phyloP scores from a whole-genome alignment of 129 eudicot species.

The Gnaphalium uliginosum region DNA sequence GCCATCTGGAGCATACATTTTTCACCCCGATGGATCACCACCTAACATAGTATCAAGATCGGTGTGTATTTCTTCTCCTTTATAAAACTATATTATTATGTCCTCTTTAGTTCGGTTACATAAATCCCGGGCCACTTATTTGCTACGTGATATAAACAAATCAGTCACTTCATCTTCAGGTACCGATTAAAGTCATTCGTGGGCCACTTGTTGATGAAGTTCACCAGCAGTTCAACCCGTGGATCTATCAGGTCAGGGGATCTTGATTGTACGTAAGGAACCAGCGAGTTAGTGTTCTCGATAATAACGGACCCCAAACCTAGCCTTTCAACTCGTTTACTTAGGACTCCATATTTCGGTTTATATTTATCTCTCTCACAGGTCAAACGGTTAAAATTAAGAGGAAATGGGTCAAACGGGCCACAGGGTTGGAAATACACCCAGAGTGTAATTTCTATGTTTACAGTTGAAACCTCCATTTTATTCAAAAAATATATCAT shows the following conservation, averaged over 20 bases:
- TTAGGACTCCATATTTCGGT: neutral
- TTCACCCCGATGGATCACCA: constrained; percentile 70
- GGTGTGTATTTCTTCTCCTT: constrained; percentile 40
- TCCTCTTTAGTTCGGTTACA: neutral
- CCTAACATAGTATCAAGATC: constrained; percentile 58
- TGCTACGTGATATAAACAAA: constrained; percentile 17
- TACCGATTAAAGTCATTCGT: constrained; percentile 64
- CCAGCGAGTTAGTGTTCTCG: neutral
- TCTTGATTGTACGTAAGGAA: constrained; percentile 3
- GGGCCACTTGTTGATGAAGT: constrained; percentile 92
- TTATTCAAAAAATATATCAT: neutral
- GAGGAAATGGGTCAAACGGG: neutral
- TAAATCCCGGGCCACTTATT: neutral
- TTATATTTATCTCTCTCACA: neutral
- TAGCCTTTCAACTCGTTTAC: neutral
- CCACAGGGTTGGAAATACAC: neutral
- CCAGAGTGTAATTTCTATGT: neutral
- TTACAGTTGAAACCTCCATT: neutral
- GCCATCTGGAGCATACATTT: constrained; percentile 91
- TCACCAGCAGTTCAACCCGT: constrained; percentile 77
- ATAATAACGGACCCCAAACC: neutral
- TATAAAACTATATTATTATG: too few species aligned
- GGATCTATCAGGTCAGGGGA: constrained; percentile 76
- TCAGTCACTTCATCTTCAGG: constrained; percentile 42
- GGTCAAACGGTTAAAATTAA: neutral